Percentiles rank a stretch among this genome's conserved stretches.
phyloP scores from a whole-genome alignment of 305 asterid genomes.

The Solanum hybrid region DNA sequence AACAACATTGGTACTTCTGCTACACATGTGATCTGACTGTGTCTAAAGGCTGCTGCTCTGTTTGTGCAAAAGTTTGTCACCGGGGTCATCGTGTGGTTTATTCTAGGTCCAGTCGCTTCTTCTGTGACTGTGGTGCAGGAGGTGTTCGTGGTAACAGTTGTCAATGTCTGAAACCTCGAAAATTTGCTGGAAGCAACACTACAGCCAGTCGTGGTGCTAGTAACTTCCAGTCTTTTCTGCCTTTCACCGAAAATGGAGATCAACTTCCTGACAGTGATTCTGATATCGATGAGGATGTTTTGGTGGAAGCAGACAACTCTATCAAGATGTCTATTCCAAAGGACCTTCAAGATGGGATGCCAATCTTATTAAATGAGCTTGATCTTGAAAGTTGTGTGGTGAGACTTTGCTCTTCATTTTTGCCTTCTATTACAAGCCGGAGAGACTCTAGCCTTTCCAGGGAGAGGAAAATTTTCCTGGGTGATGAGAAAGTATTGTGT shows the following conservation, averaged over 20 bases:
- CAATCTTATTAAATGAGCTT: slow-evolving; percentile 57
- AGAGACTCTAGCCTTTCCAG: slow-evolving; percentile 58
- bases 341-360: slow-evolving; percentile 78
- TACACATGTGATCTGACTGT: slow-evolving; percentile 96
- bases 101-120: slow-evolving; percentile 97
- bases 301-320: slow-evolving; percentile 53
- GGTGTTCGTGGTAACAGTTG: slow-evolving; percentile 98
- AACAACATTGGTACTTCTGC: slow-evolving; percentile 99
- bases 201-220: slow-evolving; percentile 50
- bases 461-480: slow-evolving; percentile 56
- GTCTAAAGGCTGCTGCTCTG: slow-evolving; percentile 98
- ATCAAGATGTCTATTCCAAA: slow-evolving; percentile 58
- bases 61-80: slow-evolving; percentile 98
- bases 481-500: slow-evolving; percentile 65
- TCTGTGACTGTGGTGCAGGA: slow-evolving; percentile 99
- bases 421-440: slow-evolving; percentile 64
- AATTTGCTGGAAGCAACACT: slow-evolving; percentile 56
- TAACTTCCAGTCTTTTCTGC: slow-evolving; percentile 67
- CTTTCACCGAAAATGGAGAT: slow-evolving; percentile 66
- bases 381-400: slow-evolving; percentile 70
- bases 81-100: slow-evolving; percentile 99
- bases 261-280: slow-evolving; percentile 97
- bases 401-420: slow-evolving; percentile 62
- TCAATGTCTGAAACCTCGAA: slow-evolving; percentile 95
- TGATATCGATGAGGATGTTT: slow-evolving; percentile 74